These are phyloP conservation scores for Colletotrichum sp. DNA, from an alignment of 2,329 filamentous ascomycete species.

Conservation along the genomic window DNA sequence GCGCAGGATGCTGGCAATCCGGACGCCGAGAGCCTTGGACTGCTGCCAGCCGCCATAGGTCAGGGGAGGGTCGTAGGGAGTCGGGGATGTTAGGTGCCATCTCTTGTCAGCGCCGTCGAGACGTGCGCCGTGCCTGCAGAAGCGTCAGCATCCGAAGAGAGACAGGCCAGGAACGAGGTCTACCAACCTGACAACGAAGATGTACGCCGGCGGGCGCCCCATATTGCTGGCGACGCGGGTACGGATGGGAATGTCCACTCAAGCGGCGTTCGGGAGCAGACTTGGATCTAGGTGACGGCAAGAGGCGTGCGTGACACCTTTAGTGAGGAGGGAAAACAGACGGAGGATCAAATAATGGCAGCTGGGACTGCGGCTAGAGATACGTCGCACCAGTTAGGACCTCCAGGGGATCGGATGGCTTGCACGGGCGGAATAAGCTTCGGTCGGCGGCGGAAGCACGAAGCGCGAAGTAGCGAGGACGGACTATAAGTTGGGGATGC, in stretches of 20 bases:
- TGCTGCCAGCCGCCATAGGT: constrained; percentile 96
- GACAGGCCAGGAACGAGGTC: neutral
- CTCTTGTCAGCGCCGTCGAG: constrained; percentile 93
- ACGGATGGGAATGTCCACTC: neutral
- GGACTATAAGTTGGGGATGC: neutral
- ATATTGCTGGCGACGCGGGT: constrained; percentile 29
- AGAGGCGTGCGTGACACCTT: neutral
- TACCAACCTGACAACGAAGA: constrained; percentile 49
- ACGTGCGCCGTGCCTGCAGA: constrained; percentile 78
- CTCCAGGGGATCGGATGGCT: constrained; percentile 9
- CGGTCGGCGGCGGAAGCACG: constrained; percentile 6
- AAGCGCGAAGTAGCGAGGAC: constrained; percentile 7
- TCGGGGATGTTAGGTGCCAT: constrained; percentile 92
- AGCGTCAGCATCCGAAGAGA: neutral
- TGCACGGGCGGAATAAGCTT: constrained; percentile 13
- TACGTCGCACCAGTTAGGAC: neutral
- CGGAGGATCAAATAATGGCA: neutral
- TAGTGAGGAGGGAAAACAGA: neutral
- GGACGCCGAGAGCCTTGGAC: constrained; percentile 78
- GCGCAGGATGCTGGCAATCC: constrained; percentile 77
- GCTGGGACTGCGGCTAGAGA: constrained; percentile 2
- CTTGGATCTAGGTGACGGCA: neutral
- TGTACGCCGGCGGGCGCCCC: constrained; percentile 46
- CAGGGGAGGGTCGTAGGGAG: constrained; percentile 93
- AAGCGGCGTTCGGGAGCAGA: neutral